Base-by-base conservation (phyloP, 805 yeast species). In the Dipodascus geniculatus region DNA sequence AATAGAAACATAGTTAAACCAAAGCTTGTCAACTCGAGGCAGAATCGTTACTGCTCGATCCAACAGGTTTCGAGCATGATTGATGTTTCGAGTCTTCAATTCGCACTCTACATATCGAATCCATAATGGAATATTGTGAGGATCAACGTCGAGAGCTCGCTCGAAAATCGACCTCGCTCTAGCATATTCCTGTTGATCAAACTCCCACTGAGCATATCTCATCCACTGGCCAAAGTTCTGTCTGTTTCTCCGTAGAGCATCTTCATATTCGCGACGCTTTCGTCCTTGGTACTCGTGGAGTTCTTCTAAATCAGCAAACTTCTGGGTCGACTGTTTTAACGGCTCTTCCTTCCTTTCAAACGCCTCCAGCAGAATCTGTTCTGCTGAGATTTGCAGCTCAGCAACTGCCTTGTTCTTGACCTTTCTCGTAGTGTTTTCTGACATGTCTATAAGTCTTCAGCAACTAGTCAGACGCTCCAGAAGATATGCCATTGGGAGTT, bases 81-180 rank as follows among this genome's bases (percentile, higher is more conserved):
- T 88, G 53, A 88, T 75, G 60, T 84, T 87, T 57, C 80, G 78
- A 42, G 76, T 73, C 56, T 82, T 78, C 48, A 90, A 69, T 69
- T 93, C 98, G 42, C 81, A 66, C 61, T 87, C 89, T 9, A 87
- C 78, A 66, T 93, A 91, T 20, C 87, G 75, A 2, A 83, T 73
- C 98, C 99, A 91, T 51, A 91, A 67, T 3, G 95, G 89, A 1
- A 90, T 81, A 64, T 83, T 81, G 24, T 82, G 79, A 16, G 80
- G 77, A 61, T 87, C 85, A 6, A 87, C 87, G 52, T 81, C 84
- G 31, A 91, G 65, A 0, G 96, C 95, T 51, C 98, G 74, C 66
- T 91, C 99, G 68, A 85, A 85, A 3, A 93, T 74, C 0, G 96
- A 86, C 53, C 98, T 72, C 0, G 95, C 96, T 22, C 97, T 73